These are phyloP conservation scores for Astraeus odoratus DNA, from an alignment of 768 basidiomycete genomes.

Conservation along the genomic window DNA sequence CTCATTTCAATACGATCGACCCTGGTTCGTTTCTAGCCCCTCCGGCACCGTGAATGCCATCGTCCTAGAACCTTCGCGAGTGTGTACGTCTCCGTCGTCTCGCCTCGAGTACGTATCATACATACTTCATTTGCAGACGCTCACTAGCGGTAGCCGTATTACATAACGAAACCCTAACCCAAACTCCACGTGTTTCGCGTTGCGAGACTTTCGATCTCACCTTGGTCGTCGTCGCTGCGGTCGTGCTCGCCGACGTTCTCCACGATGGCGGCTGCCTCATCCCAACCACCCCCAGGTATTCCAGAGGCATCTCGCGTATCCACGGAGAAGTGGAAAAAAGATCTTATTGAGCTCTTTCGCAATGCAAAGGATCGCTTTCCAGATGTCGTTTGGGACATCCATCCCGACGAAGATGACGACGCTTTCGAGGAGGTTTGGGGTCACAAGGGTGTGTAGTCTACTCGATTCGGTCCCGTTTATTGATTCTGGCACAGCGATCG, in stretches of 20 bases:
- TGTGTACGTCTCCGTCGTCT: too few species aligned
- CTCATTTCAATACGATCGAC: too few species aligned
- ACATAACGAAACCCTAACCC: constrained; percentile 21
- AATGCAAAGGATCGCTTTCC: constrained; percentile 87
- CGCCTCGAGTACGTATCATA: too few species aligned
- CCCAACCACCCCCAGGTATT: constrained; percentile 23
- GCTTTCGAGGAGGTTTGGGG: constrained; percentile 68
- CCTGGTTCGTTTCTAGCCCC: too few species aligned
- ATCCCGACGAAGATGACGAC: constrained; percentile 47
- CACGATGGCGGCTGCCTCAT: constrained; percentile 18
- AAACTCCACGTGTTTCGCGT: constrained; percentile 24
- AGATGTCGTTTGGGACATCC: constrained; percentile 93
- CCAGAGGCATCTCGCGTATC: constrained; percentile 60
- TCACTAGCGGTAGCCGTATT: background rate
- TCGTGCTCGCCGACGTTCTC: constrained; percentile 16
- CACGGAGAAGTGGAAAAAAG: constrained; percentile 69
- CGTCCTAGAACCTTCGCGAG: too few species aligned
- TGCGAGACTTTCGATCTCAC: constrained; percentile 3
- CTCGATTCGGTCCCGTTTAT: background rate
- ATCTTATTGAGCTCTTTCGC: constrained; percentile 71
- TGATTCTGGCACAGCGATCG: constrained; percentile 54
- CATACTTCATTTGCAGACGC: too few species aligned
- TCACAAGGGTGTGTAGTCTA: constrained; percentile 71
- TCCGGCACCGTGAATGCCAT: too few species aligned
- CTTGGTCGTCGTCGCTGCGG: constrained; percentile 16